These are phyloP conservation scores for Phialophora chinensis DNA, from an alignment of 2,329 filamentous ascomycete genomes.

Conservation along the genomic window DNA sequence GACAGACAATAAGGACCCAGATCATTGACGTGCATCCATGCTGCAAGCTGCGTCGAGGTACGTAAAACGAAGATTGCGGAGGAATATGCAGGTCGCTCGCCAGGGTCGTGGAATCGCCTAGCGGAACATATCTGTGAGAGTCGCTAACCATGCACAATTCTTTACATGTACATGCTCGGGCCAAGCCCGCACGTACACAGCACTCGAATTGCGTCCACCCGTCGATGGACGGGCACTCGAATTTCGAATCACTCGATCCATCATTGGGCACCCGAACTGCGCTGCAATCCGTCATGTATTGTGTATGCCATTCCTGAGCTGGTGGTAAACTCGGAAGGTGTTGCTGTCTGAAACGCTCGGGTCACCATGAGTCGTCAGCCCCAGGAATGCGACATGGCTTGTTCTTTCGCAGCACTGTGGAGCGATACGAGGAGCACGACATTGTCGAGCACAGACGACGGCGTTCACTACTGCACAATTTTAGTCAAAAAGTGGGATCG, in stretches of 20 bases:
- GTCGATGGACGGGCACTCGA: too few relatives aligned
- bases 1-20: not conserved
- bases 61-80: constrained; percentile 3
- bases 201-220: not conserved
- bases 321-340: not conserved
- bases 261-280: not conserved
- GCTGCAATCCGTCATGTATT: not conserved
- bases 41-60: not conserved
- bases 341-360: not conserved
- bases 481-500: constrained; percentile 15
- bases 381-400: not conserved
- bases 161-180: not conserved
- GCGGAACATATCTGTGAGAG: constrained; percentile 2
- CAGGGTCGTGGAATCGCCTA: not conserved
- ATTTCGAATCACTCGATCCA: not conserved
- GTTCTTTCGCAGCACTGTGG: not conserved
- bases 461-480: constrained; percentile 14
- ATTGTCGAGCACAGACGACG: not conserved
- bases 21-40: not conserved
- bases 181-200: not conserved
- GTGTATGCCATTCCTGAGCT: not conserved
- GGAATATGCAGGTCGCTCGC: not conserved
- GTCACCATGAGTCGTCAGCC: not conserved
- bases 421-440: not conserved
- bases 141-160: not conserved